These are phyloP conservation scores for Didymella exigua DNA, from an alignment of 2,329 filamentous ascomycete species.

Conservation along the genomic window DNA sequence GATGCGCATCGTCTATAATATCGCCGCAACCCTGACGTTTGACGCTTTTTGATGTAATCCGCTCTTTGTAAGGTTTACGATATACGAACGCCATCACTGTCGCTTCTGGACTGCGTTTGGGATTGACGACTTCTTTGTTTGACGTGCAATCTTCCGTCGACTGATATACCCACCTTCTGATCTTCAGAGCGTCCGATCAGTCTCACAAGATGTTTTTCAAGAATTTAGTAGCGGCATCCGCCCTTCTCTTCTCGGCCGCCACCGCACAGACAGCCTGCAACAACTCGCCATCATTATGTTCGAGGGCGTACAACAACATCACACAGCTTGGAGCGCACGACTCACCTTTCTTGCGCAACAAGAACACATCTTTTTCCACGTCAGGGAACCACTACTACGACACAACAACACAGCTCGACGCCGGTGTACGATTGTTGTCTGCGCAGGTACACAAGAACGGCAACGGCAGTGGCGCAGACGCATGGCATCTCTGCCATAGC, in stretches of 20 bases:
- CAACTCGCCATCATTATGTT: slow-evolving; percentile 77
- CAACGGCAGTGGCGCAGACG: slow-evolving; percentile 32
- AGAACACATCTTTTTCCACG: slow-evolving; percentile 64
- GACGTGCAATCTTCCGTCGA: background rate
- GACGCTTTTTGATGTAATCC: slow-evolving; percentile 8
- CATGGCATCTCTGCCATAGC: slow-evolving; percentile 73
- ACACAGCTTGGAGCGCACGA: slow-evolving; percentile 81
- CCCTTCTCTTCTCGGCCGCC: slow-evolving; percentile 34
- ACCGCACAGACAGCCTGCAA: slow-evolving; percentile 67
- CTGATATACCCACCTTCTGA: background rate
- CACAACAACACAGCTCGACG: slow-evolving; percentile 71
- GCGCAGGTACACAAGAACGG: slow-evolving; percentile 72
- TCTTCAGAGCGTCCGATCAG: background rate
- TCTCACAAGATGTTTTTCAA: slow-evolving; percentile 37
- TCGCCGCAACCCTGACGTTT: slow-evolving; percentile 4
- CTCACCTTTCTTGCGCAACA: slow-evolving; percentile 72
- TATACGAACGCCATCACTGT: slow-evolving; percentile 7
- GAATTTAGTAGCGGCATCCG: slow-evolving; percentile 34
- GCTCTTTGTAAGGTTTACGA: slow-evolving; percentile 4
- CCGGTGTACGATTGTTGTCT: slow-evolving; percentile 73
- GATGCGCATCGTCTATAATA: slow-evolving; percentile 12
- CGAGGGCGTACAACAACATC: slow-evolving; percentile 72
- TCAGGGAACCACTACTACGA: slow-evolving; percentile 78
- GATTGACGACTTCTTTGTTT: background rate
- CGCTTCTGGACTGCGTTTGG: slow-evolving; percentile 7